Evolutionary conservation across 2,329 filamentous ascomycete genomes (phyloP).

Genomic region (Gliomastix tumulicola): DNA sequence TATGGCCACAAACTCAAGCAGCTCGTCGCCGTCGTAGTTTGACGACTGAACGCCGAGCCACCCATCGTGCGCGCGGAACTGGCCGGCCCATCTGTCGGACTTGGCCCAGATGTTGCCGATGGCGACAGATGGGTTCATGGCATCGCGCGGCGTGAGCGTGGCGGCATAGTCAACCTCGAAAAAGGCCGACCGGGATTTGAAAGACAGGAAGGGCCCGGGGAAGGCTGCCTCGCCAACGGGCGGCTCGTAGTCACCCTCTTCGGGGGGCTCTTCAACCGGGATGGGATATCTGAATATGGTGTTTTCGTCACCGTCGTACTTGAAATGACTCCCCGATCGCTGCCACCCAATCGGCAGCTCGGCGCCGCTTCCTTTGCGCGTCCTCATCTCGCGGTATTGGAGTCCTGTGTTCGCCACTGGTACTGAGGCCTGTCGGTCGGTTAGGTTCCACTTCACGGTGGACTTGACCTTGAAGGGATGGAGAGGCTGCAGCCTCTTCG

Average conservation of each 20-base stretch:
- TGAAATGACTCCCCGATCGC: constrained; percentile 24
- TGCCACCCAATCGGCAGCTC: constrained; percentile 31
- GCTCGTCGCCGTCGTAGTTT: constrained; percentile 36
- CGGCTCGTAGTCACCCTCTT: constrained; percentile 18
- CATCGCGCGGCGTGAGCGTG: constrained; percentile 23
- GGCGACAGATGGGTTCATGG: constrained; percentile 29
- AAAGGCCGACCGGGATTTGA: constrained; percentile 27
- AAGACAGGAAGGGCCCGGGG: constrained; percentile 30
- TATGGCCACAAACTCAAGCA: constrained; percentile 35
- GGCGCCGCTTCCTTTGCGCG: constrained; percentile 18
- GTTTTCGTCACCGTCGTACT: constrained; percentile 29
- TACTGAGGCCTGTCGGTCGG: constrained; percentile 24
- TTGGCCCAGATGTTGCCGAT: constrained; percentile 33
- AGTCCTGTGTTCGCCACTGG: constrained; percentile 28
- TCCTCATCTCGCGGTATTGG: constrained; percentile 28
- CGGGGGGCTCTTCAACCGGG: constrained; percentile 25
- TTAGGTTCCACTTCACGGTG: constrained; percentile 29
- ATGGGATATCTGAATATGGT: constrained; percentile 34
- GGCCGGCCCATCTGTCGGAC: constrained; percentile 28
- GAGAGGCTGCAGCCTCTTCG: constrained; percentile 25
- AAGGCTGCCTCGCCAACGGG: constrained; percentile 19
- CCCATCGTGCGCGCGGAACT: constrained; percentile 34
- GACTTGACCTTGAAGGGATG: constrained; percentile 30
- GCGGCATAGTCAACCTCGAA: constrained; percentile 32
- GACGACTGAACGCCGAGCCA: constrained; percentile 38